Percentiles rank a stretch among this genome's conserved stretches.
Conservation (phyloP, 768 basidiomycete genomes). For the Lyophyllum decastes region DNA sequence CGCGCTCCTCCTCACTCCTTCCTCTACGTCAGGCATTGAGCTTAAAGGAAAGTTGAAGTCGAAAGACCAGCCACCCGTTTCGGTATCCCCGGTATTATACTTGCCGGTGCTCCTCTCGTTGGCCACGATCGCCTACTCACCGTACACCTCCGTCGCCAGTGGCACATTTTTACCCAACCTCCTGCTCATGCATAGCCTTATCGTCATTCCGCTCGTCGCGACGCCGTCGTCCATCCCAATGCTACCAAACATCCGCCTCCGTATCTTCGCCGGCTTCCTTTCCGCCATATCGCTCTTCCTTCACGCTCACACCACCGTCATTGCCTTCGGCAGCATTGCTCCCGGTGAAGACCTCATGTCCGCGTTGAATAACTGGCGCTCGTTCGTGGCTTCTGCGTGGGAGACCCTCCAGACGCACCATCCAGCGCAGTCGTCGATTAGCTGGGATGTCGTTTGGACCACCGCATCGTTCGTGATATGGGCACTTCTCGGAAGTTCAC, state of each 20-base stretch:
- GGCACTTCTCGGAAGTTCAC: conserved; percentile 17
- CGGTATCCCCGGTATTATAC: conserved; percentile 32
- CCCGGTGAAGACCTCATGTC: no score
- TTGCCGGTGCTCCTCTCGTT: conserved; percentile 46
- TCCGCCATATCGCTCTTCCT: conserved; percentile 3
- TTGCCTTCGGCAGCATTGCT: neutral
- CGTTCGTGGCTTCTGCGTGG: conserved; percentile 27
- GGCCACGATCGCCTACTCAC: conserved; percentile 42
- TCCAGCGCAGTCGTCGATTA: conserved; percentile 65
- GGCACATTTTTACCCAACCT: conserved; percentile 58
- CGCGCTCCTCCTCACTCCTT: conserved; percentile 41
- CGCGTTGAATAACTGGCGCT: no score
- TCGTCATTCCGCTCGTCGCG: conserved; percentile 53
- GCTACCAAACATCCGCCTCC: neutral
- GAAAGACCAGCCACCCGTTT: no score
- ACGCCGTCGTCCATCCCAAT: conserved; percentile 5
- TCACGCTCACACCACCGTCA: neutral
- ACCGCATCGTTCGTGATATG: conserved; percentile 41
- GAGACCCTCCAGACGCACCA: conserved; percentile 49
- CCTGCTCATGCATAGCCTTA: conserved; percentile 58
- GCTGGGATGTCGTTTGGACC: conserved; percentile 67
- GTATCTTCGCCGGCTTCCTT: neutral
- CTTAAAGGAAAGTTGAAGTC: no score
- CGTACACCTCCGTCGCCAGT: conserved; percentile 36
- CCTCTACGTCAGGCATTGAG: conserved; percentile 15